phyloP scores from a whole-genome alignment of 2,329 filamentous ascomycete species.

The Paraphaeosphaeria sporulosa region DNA sequence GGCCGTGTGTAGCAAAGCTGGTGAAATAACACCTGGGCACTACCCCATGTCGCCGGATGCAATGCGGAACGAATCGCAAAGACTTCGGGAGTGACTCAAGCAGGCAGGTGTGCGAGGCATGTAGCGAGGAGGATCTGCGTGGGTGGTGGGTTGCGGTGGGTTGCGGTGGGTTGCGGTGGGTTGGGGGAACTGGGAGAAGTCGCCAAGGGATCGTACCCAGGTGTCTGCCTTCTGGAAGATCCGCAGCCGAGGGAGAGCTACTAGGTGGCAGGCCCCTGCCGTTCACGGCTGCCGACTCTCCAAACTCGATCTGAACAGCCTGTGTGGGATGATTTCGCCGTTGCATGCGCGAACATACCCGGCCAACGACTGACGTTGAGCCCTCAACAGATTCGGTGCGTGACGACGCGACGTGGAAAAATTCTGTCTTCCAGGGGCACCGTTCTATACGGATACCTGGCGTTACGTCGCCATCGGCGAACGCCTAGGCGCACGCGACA shows the following conservation, averaged over 20 bases:
- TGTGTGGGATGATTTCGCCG: not conserved
- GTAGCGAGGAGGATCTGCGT: slow-evolving; percentile 9
- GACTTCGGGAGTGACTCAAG: not conserved
- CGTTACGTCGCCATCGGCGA: not conserved
- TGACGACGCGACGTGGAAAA: not conserved
- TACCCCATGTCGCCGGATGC: not conserved
- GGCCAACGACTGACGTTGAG: not conserved
- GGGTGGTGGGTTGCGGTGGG: not conserved
- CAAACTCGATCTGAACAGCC: not conserved
- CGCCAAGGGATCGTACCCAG: not conserved
- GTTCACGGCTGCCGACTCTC: not conserved
- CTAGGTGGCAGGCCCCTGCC: not conserved
- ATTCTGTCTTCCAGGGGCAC: not conserved
- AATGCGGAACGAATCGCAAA: not conserved
- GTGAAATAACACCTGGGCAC: not conserved
- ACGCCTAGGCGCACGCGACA: not conserved
- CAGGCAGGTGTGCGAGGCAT: not conserved
- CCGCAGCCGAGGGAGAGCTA: not conserved
- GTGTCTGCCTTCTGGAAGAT: not conserved
- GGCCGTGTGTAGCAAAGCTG: not conserved
- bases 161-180: no score
- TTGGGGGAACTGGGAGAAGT: not conserved
- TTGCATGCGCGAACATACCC: not conserved
- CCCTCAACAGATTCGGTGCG: not conserved
- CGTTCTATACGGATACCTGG: slow-evolving; percentile 1